Evolutionary conservation across 176 grass and related monocot species (phyloP).

Genomic region (Rhynchospora breviuscula): DNA sequence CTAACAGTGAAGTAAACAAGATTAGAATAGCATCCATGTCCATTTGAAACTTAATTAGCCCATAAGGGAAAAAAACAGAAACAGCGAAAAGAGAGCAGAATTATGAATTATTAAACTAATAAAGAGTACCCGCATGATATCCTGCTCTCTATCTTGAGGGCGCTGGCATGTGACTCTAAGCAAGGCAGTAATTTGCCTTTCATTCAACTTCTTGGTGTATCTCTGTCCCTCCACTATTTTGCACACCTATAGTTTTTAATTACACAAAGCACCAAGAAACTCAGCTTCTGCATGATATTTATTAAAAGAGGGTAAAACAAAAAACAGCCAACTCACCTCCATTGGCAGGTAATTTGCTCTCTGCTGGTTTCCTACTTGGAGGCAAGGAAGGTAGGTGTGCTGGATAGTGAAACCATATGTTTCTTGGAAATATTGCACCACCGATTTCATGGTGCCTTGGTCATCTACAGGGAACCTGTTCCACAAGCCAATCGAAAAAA

Average conservation of each 20-base stretch:
- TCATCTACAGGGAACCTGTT: constrained; percentile 82
- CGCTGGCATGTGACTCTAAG: constrained; percentile 80
- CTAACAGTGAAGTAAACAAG: constrained; percentile 27
- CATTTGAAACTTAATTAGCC: constrained; percentile 11
- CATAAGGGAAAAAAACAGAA: neutral
- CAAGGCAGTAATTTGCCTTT: constrained; percentile 81
- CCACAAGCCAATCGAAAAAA: neutral
- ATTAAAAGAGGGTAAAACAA: neutral
- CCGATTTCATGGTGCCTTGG: constrained; percentile 71
- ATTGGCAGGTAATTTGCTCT: constrained; percentile 93
- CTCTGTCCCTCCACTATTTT: constrained; percentile 96
- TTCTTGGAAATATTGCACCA: constrained; percentile 96
- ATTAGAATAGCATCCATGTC: constrained; percentile 5
- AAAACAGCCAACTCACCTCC: constrained; percentile 54
- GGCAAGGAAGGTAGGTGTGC: constrained; percentile 78
- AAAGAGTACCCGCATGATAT: constrained; percentile 61
- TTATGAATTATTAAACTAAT: neutral
- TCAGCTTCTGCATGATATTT: neutral
- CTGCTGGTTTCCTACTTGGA: constrained; percentile 81
- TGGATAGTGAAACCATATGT: constrained; percentile 89
- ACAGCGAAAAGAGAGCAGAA: neutral
- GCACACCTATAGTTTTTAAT: constrained; percentile 48
- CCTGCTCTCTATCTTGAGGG: constrained; percentile 62
- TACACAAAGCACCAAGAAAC: neutral
- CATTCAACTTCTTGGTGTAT: constrained; percentile 84